These are phyloP conservation scores for Penicillium paradoxum DNA, from an alignment of 495 filamentous ascomycete genomes.

Conservation along the genomic window DNA sequence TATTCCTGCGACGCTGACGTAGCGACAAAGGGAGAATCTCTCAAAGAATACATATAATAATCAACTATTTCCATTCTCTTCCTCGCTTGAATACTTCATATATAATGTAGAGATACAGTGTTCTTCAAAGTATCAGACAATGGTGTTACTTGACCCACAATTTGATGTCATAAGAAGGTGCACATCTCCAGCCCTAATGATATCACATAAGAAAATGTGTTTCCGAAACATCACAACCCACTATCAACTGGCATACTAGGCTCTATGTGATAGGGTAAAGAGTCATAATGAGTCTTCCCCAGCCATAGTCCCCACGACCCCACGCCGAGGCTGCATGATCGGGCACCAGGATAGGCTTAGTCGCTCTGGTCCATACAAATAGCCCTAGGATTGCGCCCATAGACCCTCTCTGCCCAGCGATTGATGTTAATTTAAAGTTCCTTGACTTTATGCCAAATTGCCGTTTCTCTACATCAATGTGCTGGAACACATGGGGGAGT, in stretches of 20 bases:
- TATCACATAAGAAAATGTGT: neutral
- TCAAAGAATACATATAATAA: too few species aligned
- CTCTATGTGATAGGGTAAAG: neutral
- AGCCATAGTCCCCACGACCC: slow-evolving; percentile 13
- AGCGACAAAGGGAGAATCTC: too few species aligned
- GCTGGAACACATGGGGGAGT: too few species aligned
- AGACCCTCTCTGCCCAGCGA: neutral
- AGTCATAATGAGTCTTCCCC: slow-evolving; percentile 5
- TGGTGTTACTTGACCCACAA: slow-evolving; percentile 5
- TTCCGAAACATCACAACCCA: too few species aligned
- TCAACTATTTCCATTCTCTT: neutral
- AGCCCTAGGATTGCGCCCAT: neutral
- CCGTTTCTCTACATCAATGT: too few species aligned
- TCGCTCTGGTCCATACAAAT: neutral
- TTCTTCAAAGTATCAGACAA: neutral
- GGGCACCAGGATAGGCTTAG: slow-evolving; percentile 8
- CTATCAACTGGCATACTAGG: neutral
- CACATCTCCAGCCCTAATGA: slow-evolving; percentile 6
- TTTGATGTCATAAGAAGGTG: slow-evolving; percentile 9
- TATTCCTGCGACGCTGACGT: neutral
- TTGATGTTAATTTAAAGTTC: neutral
- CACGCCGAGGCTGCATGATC: slow-evolving; percentile 11
- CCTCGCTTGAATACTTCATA: neutral
- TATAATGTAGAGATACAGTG: neutral
- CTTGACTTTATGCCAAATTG: too few species aligned